phyloP scores from a whole-genome alignment of 805 yeast species.

The Schwanniomyces polymorphus region DNA sequence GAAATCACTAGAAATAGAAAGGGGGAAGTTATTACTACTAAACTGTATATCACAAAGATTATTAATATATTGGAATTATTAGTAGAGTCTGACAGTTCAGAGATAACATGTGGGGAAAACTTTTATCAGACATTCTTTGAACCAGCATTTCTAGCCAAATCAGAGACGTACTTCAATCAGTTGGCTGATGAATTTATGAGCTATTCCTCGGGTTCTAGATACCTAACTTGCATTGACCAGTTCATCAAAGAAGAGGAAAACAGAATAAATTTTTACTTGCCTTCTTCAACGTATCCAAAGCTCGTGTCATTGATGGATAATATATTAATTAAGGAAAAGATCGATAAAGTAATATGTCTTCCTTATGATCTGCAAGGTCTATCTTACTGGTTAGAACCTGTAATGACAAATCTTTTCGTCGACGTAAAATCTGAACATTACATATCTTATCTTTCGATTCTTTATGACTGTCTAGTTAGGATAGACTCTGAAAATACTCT shows the following conservation, averaged over 20 bases:
- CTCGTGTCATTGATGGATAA: conserved; percentile 57
- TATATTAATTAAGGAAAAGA: conserved; percentile 54
- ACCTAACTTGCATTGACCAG: conserved; percentile 50
- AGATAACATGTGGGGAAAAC: conserved; percentile 48
- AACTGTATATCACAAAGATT: conserved; percentile 57
- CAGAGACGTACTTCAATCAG: conserved; percentile 54
- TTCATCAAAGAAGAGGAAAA: conserved; percentile 64
- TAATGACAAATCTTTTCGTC: conserved; percentile 19
- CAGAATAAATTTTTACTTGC: conserved; percentile 53
- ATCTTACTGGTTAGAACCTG: conserved; percentile 52
- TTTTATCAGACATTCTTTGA: conserved; percentile 68
- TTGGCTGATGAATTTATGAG: conserved; percentile 46
- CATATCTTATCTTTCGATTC: conserved; percentile 41
- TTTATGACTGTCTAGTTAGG: conserved; percentile 51
- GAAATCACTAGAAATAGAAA: conserved; percentile 57
- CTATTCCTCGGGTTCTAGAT: conserved; percentile 51
- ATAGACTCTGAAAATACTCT: conserved; percentile 54
- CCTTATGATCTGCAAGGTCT: conserved; percentile 57
- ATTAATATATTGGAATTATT: conserved; percentile 73
- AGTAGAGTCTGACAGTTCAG: conserved; percentile 34
- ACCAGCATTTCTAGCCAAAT: conserved; percentile 54
- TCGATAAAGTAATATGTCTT: conserved; percentile 52
- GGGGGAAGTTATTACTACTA: conserved; percentile 55
- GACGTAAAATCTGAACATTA: conserved; percentile 15
- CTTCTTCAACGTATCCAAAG: conserved; percentile 54